Base-by-base conservation (phyloP, 1,139 yeast species). In the Candida sp. region DNA sequence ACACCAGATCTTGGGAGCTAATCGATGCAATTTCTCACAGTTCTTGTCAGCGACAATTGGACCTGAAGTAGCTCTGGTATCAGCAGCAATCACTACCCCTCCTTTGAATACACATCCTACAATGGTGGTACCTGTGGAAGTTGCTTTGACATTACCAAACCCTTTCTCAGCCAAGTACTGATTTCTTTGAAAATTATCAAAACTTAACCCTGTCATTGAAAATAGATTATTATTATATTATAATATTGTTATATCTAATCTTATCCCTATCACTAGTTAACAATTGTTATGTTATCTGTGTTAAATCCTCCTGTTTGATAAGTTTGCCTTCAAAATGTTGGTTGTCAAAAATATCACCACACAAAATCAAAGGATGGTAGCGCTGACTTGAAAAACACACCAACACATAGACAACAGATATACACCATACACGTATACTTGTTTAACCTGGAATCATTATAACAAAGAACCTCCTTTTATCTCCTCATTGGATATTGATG, bases 61-160 rank as follows among this genome's bases (percentile, higher is more conserved):
- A 21, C 99, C 99, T 34, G 95, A 84, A 4, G 99, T 93, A 47
- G 99, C 98, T 68, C 99, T 82, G 23, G 99, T 93, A 73, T 93
- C 99, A 15, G 99, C 99, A 19, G 99, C 99, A 65, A 91, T 88
- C 38, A 93, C 91, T 35, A 93, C 99, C 53, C 99, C 99, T 49
- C 88, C 91, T 41, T 86, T 73, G 65, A 87, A 93, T 60, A 86
- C 85, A 62, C 96, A 87, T 40, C 99, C 99, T 29, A 93, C 99
- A 72, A 93, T 93, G 2, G 99, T 93, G 27, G 99, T 93, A 74
- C 99, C 99, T 1, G 99, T 93, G 22, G 97, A 89, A 1, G 98
- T 93, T 40, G 97, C 96, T 50, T 75, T 84, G 41, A 98, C 97
- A 34, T 81, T 73, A 2, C 83, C 80, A 56, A 78, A 81, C 7